A percentile compares a stretch with the other conserved stretches of the same genome.
Evolutionary conservation across 2,329 filamentous ascomycete species (phyloP).

Genomic region (Claviceps purpurea): DNA sequence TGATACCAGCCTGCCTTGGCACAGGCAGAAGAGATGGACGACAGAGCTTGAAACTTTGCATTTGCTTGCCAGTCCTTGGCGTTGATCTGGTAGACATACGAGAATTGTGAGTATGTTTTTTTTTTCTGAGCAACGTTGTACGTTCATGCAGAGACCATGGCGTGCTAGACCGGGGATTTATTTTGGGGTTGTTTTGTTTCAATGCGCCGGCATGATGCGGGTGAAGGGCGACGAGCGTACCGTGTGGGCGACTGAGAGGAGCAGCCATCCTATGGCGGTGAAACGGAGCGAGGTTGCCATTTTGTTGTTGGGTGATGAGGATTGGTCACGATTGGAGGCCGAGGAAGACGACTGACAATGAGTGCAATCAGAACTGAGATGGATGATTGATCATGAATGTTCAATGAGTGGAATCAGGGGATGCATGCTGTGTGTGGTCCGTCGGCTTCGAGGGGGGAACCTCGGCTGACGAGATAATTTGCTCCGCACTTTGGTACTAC

Average conservation of each 20-base stretch:
- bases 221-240: neutral
- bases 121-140: no score
- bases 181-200: no score
- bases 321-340: neutral
- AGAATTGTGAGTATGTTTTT: neutral
- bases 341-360: neutral
- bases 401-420: no score
- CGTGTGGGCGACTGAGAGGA: slow-evolving; percentile 8
- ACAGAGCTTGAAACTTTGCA: slow-evolving; percentile 6
- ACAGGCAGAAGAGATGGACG: slow-evolving; percentile 3
- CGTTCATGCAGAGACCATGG: no score
- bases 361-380: neutral
- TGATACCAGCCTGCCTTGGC: slow-evolving; percentile 9
- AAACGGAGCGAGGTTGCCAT: slow-evolving; percentile 6
- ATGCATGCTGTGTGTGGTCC: no score
- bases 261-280: slow-evolving; percentile 6
- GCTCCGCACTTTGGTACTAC: no score
- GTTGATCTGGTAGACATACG: neutral
- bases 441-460: no score
- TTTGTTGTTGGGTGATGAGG: neutral
- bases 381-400: no score
- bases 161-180: no score
- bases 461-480: no score
- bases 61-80: slow-evolving; percentile 9
- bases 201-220: no score